These are phyloP conservation scores for Clitocybe nebularis DNA, from an alignment of 1,284 basidiomycete species.

Conservation along the genomic window DNA sequence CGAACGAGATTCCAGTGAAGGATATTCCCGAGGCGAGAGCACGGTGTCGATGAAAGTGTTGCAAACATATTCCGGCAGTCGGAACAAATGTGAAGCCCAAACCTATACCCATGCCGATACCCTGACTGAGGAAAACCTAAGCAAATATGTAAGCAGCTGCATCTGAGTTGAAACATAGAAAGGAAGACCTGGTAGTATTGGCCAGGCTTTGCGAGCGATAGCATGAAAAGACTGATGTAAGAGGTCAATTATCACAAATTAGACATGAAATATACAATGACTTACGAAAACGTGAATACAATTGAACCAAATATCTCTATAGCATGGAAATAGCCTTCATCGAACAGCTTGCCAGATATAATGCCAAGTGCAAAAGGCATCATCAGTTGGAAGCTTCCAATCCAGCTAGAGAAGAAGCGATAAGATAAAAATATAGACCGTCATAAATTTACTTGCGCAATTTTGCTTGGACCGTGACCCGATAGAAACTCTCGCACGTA, in stretches of 20 bases:
- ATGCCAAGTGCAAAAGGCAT: slow-evolving; percentile 17
- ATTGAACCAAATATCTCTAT: slow-evolving; percentile 10
- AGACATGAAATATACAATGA: not conserved
- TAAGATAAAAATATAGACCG: not conserved
- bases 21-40: slow-evolving; percentile 22
- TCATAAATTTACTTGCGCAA: slow-evolving; percentile 11
- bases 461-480: slow-evolving; percentile 16
- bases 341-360: slow-evolving; percentile 19
- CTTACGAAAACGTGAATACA: slow-evolving; percentile 17
- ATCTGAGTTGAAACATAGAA: not conserved
- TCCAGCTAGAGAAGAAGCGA: slow-evolving; percentile 14
- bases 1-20: slow-evolving; percentile 23
- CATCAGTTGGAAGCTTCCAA: slow-evolving; percentile 17
- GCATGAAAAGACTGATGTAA: slow-evolving; percentile 12
- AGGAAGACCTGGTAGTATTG: slow-evolving; percentile 20
- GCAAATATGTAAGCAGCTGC: not conserved
- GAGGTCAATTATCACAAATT: not conserved
- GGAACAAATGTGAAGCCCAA: slow-evolving; percentile 22
- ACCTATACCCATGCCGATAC: slow-evolving; percentile 25
- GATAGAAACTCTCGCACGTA: slow-evolving; percentile 13
- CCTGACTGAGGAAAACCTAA: slow-evolving; percentile 23
- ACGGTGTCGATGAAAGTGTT: slow-evolving; percentile 19
- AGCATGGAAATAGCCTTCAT: slow-evolving; percentile 16
- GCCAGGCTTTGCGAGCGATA: slow-evolving; percentile 15
- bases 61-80: slow-evolving; percentile 18